Evolutionary conservation across 2,329 filamentous ascomycete genomes (phyloP), one percentile per base, ranked within the genome.

Genomic region (Claviceps sorghi): DNA sequence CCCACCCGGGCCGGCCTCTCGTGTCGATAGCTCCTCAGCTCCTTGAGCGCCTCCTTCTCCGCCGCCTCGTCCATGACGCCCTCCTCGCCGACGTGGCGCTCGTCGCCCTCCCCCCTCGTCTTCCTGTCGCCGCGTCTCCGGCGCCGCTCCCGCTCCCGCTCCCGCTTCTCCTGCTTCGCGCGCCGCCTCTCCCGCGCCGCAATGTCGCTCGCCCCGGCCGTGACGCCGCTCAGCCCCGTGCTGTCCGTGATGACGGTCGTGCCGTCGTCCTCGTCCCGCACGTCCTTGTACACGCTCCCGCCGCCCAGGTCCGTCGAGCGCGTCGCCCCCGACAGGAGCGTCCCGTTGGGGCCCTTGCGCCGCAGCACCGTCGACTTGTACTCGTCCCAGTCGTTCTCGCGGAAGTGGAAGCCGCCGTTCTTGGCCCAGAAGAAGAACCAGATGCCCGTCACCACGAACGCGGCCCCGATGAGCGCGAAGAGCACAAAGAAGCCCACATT

Each of bases 341-440:
- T 90, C 42, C 91, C 91, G 68, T 96, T 90, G 5, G 90, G 88
- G 0, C 89, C 90, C 62, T 85, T 89, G 51, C 90, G 85, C 43
- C 93, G 80, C 46, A 98, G 70, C 2, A 98, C 93, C 0, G 91
- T 96, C 1, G 86, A 84, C 67, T 97, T 97, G 79, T 98, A 98
- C 63, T 98, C 93, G 6, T 97, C 91, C 91, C 93, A 98, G 69
- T 98, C 93, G 38, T 80, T 76, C 57, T 94, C 73, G 47, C 78
- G 78, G 76, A 89, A 97, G 57, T 86, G 73, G 72, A 97, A 96
- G 15, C 93, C 93, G 56, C 93, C 93, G 61, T 97, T 95, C 70
- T 86, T 91, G 53, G 91, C 91, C 86, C 88, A 94, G 77, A 95
- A 95, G 78, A 98, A 97, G 77, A 98, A 96, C 90, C 93, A 98